These are phyloP conservation scores for Boletus edulis DNA, from an alignment of 768 basidiomycete species.

Conservation along the genomic window DNA sequence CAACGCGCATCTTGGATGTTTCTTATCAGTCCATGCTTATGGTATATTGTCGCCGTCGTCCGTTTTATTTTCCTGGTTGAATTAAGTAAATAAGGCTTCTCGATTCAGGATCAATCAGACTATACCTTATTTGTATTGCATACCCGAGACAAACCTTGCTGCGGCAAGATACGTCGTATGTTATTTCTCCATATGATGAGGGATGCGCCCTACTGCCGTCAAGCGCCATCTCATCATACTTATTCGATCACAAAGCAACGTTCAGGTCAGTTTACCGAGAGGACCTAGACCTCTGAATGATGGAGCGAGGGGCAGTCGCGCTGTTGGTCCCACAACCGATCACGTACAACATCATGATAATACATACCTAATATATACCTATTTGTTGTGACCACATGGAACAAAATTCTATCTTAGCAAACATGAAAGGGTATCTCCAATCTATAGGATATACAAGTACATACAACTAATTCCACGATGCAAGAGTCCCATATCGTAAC, in stretches of 20 bases:
- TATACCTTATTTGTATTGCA: slow-evolving; percentile 6
- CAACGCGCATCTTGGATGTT: not conserved
- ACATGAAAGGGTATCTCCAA: slow-evolving; percentile 20
- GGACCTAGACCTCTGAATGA: not conserved
- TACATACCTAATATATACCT: not conserved
- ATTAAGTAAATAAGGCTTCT: not conserved
- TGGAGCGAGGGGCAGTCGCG: not conserved
- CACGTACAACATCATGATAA: slow-evolving; percentile 9
- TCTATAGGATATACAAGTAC: slow-evolving; percentile 22
- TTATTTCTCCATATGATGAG: slow-evolving; percentile 6
- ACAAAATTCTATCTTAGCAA: not conserved
- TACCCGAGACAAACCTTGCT: not conserved
- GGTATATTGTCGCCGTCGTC: not conserved
- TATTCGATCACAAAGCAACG: not conserved
- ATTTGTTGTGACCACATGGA: not conserved
- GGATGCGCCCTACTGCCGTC: not conserved
- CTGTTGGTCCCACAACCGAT: not conserved
- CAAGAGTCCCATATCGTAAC: slow-evolving; percentile 11
- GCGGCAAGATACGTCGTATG: not conserved
- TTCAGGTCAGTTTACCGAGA: not conserved
- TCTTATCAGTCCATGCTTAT: slow-evolving; percentile 11
- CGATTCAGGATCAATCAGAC: slow-evolving; percentile 1
- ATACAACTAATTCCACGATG: slow-evolving; percentile 17
- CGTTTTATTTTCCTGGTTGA: not conserved
- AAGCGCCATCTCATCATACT: not conserved